Conservation (phyloP, 495 filamentous ascomycete genomes). For the Hypoxylon fuscum region DNA sequence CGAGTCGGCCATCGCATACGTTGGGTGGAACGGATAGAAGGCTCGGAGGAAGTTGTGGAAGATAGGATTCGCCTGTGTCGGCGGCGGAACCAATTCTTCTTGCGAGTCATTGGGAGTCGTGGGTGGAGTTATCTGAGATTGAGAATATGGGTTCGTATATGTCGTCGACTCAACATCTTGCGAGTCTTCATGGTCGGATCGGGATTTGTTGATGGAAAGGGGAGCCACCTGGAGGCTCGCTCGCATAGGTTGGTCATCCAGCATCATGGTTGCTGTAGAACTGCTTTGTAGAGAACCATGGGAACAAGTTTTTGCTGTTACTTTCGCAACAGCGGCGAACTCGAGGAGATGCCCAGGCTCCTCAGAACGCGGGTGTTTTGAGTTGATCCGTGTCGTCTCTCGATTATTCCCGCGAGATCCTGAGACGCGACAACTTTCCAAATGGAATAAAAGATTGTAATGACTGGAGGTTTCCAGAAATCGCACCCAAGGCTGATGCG, state of each 20-base stretch:
- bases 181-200: conserved; percentile 57
- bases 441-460: conserved; percentile 12
- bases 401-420: conserved; percentile 11
- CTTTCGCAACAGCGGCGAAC: conserved; percentile 39
- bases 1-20: conserved; percentile 69
- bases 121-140: conserved; percentile 75
- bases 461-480: conserved; percentile 13
- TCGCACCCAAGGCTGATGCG: conserved; percentile 1
- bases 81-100: conserved; percentile 62
- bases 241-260: conserved; percentile 60
- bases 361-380: conserved; percentile 7
- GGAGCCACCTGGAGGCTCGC: conserved; percentile 76
- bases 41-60: conserved; percentile 97
- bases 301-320: conserved; percentile 36
- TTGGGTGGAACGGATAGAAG: conserved; percentile 93
- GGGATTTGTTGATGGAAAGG: conserved; percentile 73
- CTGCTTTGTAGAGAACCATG: conserved; percentile 49
- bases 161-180: conserved; percentile 46
- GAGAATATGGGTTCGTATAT: conserved; percentile 54
- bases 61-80: conserved; percentile 61
- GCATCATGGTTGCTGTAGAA: conserved; percentile 58
- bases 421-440: not conserved
- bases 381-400: conserved; percentile 6
- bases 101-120: conserved; percentile 72
- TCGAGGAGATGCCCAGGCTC: conserved; percentile 26